Evolutionary conservation across 2,329 filamentous ascomycete genomes (phyloP).

Genomic region (Juglanconis oblonga): DNA sequence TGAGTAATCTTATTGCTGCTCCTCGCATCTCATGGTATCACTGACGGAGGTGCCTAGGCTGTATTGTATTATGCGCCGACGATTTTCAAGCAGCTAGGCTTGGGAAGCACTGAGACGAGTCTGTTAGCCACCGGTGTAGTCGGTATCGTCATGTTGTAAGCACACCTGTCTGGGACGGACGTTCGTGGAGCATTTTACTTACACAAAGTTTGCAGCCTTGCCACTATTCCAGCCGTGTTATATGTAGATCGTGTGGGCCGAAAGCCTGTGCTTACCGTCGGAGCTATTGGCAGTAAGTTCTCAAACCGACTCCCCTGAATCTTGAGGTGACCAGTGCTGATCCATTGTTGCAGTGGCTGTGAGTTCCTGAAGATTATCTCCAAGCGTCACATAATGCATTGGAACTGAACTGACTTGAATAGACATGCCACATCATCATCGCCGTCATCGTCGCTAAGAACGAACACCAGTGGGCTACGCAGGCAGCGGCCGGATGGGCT

Average conservation of each 20-base stretch:
- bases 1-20: slow-evolving; percentile 28
- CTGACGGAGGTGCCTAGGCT: slow-evolving; percentile 45
- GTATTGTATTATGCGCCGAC: slow-evolving; percentile 68
- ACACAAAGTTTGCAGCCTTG: slow-evolving; percentile 31
- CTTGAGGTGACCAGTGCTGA: neutral
- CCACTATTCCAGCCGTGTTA: slow-evolving; percentile 64
- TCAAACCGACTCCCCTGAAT: neutral
- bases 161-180: neutral
- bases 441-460: slow-evolving; percentile 66
- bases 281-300: slow-evolving; percentile 60
- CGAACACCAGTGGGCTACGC: slow-evolving; percentile 53
- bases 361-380: neutral
- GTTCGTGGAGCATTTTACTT: neutral
- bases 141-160: slow-evolving; percentile 63
- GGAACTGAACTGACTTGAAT: slow-evolving; percentile 30
- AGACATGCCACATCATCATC: slow-evolving; percentile 67
- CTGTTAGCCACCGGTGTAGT: slow-evolving; percentile 70
- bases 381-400: too few species aligned
- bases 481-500: slow-evolving; percentile 67
- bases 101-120: slow-evolving; percentile 47
- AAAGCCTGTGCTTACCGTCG: slow-evolving; percentile 59
- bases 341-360: neutral
- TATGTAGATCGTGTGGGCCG: slow-evolving; percentile 64
- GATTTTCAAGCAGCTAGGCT: slow-evolving; percentile 66
- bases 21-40: slow-evolving; percentile 19